phyloP scores from a whole-genome alignment of 257 asterid genomes.

The Solanum pinnatisectum region DNA sequence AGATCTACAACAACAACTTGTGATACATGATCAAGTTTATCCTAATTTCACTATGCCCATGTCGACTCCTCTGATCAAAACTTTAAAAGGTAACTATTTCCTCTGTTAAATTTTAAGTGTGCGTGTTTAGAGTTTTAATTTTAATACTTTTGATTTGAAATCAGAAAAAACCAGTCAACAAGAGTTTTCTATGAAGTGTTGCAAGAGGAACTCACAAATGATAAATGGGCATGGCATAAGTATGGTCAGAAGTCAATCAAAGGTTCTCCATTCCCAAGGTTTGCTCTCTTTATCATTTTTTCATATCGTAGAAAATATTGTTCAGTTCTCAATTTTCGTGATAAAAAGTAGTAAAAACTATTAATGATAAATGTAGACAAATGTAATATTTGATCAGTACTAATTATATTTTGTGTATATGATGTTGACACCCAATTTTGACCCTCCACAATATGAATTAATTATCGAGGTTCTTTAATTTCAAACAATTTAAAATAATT shows the following conservation, averaged over 20 bases:
- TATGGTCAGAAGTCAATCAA: too few relatives aligned
- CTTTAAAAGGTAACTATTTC: slow-evolving; percentile 30
- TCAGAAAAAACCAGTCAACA: slow-evolving; percentile 45
- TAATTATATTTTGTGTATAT: background rate
- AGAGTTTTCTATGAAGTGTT: slow-evolving; percentile 43
- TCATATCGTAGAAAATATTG: too few relatives aligned
- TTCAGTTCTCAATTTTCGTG: too few relatives aligned
- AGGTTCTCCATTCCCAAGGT: too few relatives aligned
- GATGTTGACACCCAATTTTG: too few relatives aligned
- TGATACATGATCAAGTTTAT: background rate
- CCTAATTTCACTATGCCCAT: slow-evolving; percentile 16
- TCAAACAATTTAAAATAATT: too few relatives aligned
- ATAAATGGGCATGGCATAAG: slow-evolving; percentile 22
- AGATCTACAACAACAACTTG: background rate
- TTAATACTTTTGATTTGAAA: background rate
- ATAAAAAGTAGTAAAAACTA: background rate
- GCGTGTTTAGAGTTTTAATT: background rate
- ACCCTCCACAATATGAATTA: too few relatives aligned
- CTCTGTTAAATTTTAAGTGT: too few relatives aligned
- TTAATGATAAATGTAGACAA: background rate
- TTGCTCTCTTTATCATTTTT: too few relatives aligned
- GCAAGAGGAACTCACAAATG: slow-evolving; percentile 56
- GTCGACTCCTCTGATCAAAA: slow-evolving; percentile 21
- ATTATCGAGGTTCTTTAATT: too few relatives aligned
- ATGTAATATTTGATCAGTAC: background rate